Evolutionary conservation across 2,329 filamentous ascomycete species (phyloP), one percentile per base, ranked within the genome.

Genomic region (Calonectria pauciramosa): DNA sequence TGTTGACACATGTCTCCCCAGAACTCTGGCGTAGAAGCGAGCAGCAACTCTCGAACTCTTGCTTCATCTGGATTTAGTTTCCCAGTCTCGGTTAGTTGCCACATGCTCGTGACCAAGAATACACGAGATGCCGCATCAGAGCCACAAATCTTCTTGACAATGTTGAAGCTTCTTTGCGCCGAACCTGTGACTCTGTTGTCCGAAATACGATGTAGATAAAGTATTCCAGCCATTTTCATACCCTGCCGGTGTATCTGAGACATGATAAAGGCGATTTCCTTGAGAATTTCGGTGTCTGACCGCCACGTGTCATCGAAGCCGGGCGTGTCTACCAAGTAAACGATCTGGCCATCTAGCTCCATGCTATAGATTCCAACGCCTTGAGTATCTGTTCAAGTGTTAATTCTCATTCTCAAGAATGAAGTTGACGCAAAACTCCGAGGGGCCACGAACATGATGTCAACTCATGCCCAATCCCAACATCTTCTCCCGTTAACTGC

Each of bases 101-200:
- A 72, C 65, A 68, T 68, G 11, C 54, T 68, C 9, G 65, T 68
- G 23, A 72, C 44, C 4, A 72, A 56, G 4, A 32, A 51, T 2
- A 38, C 52, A 18, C 47, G 49, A 1, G 18, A 52, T 8, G 70
- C 64, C 23, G 52, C 70, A 6, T 64, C 14, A 14, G 54, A 30
- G 10, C 70, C 70, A 23, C 70, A 72, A 13, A 72, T 68, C 14
- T 68, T 72, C 18, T 72, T 30, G 5, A 72, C 7, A 5, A 72
- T 23, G 11, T 38, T 52, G 36, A 72, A 68, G 32, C 38, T 54
- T 41, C 30, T 23, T 44, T 68, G 51, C 1, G 54, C 54, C 13
- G 70, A 32, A 4, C 64, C 70, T 3, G 70, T 54, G n/a, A 68
- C 54, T 38, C 70, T 63, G 41, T 72, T 72, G n/a, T 72, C 70